Base-by-base conservation (phyloP, 1,139 yeast species). In the Starmera stellimalicola region DNA sequence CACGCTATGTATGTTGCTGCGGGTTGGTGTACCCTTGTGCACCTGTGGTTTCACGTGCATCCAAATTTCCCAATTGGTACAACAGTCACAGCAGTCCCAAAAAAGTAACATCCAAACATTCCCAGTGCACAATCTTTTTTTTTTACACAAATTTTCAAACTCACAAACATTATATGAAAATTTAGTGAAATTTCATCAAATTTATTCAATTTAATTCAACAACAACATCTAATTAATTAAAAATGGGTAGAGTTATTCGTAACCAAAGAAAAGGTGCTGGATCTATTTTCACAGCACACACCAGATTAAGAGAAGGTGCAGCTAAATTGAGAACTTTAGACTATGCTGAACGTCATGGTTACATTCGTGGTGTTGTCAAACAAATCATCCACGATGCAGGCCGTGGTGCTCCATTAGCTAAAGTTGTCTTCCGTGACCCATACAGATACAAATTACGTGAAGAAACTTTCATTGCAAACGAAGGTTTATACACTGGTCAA, bases 181-280 rank as follows among this genome's bases (percentile, higher is more conserved):
- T n/a, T n/a, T n/a, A n/a, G n/a, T n/a, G n/a, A n/a, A n/a, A n/a
- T n/a, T n/a, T n/a, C n/a, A n/a, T n/a, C n/a, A n/a, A n/a, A n/a
- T n/a, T n/a, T n/a, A n/a, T n/a, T n/a, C n/a, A n/a, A n/a, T n/a
- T n/a, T n/a, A n/a, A n/a, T n/a, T 22, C 10, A 22, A 22, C 24
- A 22, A 19, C 8, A 19, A 22, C 24, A 5, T 5, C 24, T 11
- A 11, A 11, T 22, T 22, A 22, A 12, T 7, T 22, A 5, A 27
- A 5, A 22, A 62, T 64, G 81, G 97, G 98, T 84, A 91, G 98
- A 82, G 99, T 93, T 75, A 93, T 93, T 78, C 94, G 98, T 77
- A 91, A 93, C 81, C 98, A 93, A 83, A 88, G 99, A 85, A 93
- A 93, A 77, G 97, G 97, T 81, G 97, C 96, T 73, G 98, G 98